A percentile compares a stretch with the other conserved stretches of the same genome.
These are phyloP conservation scores for Desmodesmus armatus DNA, from an alignment of 139 green algal species.

Conservation along the genomic window DNA sequence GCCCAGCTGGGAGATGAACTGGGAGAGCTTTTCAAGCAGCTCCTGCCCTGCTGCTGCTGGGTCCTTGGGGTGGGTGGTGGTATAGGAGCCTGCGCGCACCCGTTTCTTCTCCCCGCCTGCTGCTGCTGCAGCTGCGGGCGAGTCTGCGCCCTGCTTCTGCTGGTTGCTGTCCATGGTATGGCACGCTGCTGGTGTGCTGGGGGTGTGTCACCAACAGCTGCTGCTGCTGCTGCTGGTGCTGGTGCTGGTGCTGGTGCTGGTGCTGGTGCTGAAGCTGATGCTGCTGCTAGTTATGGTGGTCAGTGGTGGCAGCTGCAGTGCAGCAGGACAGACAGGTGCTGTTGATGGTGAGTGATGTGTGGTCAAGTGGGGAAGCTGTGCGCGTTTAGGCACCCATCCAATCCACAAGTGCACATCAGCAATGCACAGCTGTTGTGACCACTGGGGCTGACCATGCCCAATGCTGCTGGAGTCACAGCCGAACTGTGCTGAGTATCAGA, in stretches of 20 bases:
- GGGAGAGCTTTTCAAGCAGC: conserved; percentile 46
- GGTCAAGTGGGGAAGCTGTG: no score
- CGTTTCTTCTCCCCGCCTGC: background rate
- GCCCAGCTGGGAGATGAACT: conserved; percentile 41
- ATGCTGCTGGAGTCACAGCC: no score
- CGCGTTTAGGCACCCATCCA: no score
- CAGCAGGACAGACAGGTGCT: background rate
- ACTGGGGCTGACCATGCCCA: no score
- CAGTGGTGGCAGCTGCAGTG: background rate
- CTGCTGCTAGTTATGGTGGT: conserved; percentile 7
- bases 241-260: background rate
- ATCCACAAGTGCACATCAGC: no score
- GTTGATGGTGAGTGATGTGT: background rate
- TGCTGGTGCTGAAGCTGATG: conserved; percentile 4
- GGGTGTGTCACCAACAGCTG: background rate
- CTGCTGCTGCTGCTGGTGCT: background rate
- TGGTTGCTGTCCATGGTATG: background rate
- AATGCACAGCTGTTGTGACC: no score
- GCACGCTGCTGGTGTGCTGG: background rate
- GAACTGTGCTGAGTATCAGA: no score
- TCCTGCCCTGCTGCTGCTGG: conserved; percentile 10
- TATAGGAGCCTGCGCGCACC: conserved; percentile 19
- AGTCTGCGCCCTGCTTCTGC: background rate
- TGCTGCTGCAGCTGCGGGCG: background rate
- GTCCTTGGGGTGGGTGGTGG: conserved; percentile 14